Conservation (phyloP, 768 basidiomycete species). For the Dacryopinax spathularia region DNA sequence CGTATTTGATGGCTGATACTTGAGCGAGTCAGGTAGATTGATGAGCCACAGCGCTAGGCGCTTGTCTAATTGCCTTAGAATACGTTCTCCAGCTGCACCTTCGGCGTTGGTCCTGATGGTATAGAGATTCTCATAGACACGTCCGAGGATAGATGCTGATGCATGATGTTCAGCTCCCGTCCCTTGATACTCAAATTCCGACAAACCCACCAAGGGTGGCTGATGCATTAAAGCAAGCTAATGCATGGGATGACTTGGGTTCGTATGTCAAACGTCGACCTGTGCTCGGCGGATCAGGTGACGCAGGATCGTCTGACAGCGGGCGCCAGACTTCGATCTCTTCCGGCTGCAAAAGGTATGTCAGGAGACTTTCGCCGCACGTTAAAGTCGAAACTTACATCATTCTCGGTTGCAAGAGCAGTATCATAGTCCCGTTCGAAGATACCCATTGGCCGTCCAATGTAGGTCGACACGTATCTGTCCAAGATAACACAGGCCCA, state of each 20-base stretch:
- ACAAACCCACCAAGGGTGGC: constrained; percentile 18
- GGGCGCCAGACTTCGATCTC: constrained; percentile 21
- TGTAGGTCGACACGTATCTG: constrained; percentile 14
- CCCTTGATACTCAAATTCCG: not conserved
- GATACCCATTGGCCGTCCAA: constrained; percentile 17
- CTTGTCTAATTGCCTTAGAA: constrained; percentile 20
- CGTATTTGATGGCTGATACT: constrained; percentile 14
- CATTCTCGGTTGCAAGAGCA: constrained; percentile 18
- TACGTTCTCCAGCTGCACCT: constrained; percentile 17
- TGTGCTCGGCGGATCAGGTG: constrained; percentile 7
- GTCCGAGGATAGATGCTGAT: constrained; percentile 7
- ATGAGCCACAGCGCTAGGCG: constrained; percentile 18
- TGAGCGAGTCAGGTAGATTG: constrained; percentile 17
- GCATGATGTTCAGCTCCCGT: not conserved
- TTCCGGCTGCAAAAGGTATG: constrained; percentile 19
- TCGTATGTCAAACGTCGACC: constrained; percentile 3
- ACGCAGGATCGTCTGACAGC: not conserved
- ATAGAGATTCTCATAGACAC: constrained; percentile 21
- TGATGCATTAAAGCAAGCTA: constrained; percentile 20
- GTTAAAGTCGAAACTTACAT: constrained; percentile 5
- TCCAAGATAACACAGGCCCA: constrained; percentile 20
- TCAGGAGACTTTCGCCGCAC: not conserved
- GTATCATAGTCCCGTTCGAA: constrained; percentile 23
- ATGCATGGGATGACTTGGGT: constrained; percentile 11
- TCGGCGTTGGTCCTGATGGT: constrained; percentile 16